A percentile compares a stretch with the other conserved stretches of the same genome.
phyloP scores from a whole-genome alignment of 2,329 filamentous ascomycete species.

The Trichoderma asperellum region DNA sequence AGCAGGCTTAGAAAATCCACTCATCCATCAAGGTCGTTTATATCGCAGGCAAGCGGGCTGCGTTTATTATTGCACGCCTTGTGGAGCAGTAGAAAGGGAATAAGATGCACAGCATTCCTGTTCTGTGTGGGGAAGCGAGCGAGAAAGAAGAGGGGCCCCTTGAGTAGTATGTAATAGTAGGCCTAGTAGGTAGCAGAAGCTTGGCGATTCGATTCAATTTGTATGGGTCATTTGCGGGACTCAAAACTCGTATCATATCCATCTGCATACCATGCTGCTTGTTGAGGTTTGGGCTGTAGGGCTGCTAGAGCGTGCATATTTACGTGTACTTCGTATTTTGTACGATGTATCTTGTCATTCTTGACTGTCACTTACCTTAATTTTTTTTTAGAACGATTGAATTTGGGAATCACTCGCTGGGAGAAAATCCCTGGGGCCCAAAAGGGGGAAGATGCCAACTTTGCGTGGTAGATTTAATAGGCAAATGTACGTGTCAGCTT shows the following conservation, averaged over 20 bases:
- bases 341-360: neutral
- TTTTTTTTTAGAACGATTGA: neutral
- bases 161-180: no score
- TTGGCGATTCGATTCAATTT: neutral
- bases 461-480: neutral
- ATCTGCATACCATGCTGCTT: neutral
- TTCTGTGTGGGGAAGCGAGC: constrained; percentile 11
- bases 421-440: neutral
- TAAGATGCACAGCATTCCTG: constrained; percentile 12
- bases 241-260: neutral
- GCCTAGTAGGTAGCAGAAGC: neutral
- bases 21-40: neutral
- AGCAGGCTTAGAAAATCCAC: neutral
- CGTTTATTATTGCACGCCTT: neutral
- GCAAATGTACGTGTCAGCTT: neutral
- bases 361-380: neutral
- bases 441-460: neutral
- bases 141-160: neutral
- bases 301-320: neutral
- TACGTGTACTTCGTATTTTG: neutral
- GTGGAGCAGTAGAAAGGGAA: constrained; percentile 12
- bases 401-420: neutral
- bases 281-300: neutral
- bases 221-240: neutral
- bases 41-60: neutral